Conservation (phyloP, 148 eudicot species). For the Rhododendron simsii region DNA sequence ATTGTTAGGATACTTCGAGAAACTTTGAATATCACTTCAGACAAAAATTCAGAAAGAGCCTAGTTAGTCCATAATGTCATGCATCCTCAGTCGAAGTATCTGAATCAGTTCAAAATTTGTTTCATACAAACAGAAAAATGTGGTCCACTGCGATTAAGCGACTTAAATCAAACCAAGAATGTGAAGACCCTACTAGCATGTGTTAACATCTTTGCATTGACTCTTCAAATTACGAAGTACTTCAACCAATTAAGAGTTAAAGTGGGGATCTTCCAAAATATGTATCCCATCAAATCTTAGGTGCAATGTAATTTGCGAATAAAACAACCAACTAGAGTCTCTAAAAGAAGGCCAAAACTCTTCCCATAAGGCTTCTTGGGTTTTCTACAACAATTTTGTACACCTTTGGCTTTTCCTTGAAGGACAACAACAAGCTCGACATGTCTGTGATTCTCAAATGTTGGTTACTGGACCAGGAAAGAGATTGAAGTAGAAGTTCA, state of each 20-base stretch:
- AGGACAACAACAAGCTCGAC: background rate
- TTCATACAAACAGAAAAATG: background rate
- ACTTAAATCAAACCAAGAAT: background rate
- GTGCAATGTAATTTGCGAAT: background rate
- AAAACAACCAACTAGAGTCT: background rate
- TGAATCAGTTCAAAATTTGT: background rate
- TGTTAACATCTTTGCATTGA: background rate
- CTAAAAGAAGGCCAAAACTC: background rate
- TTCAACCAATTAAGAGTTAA: background rate
- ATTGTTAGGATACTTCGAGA: background rate
- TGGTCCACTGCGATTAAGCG: background rate
- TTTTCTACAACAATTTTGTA: background rate
- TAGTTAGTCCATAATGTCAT: background rate
- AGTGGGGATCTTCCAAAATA: background rate
- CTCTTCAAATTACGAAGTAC: background rate
- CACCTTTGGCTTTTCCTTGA: background rate
- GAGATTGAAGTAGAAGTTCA: background rate
- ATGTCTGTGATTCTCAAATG: background rate
- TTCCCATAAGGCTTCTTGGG: background rate
- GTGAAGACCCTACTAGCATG: background rate
- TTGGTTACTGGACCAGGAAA: background rate
- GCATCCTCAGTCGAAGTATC: background rate
- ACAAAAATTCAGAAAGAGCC: background rate
- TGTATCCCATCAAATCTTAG: background rate
- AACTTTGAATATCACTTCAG: background rate